Conservation (phyloP, 2,329 filamentous ascomycete species). For the Chrysosphaeria jannelii region DNA sequence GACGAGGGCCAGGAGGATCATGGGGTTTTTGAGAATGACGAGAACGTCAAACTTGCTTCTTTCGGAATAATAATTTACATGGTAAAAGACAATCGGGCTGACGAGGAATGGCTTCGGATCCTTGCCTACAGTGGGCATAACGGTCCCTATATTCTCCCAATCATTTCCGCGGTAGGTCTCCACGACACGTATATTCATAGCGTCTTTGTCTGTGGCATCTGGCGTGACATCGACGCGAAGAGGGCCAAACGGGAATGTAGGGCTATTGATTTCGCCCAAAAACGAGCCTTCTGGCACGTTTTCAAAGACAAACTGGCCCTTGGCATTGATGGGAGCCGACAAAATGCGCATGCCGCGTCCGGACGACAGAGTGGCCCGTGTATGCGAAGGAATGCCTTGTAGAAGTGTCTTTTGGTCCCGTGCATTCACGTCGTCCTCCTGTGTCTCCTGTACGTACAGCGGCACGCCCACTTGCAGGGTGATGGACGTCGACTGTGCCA, state of each 20-base stretch:
- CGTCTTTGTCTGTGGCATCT: slow-evolving; percentile 5
- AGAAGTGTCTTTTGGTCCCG: slow-evolving; percentile 1
- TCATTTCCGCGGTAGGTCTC: slow-evolving; percentile 73
- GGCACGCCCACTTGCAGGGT: slow-evolving; percentile 3
- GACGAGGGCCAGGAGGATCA: slow-evolving; percentile 77
- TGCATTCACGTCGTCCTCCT: background rate
- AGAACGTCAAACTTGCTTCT: slow-evolving; percentile 51
- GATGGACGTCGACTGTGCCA: slow-evolving; percentile 2
- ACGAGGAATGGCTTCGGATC: slow-evolving; percentile 16
- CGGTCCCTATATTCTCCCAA: slow-evolving; percentile 62
- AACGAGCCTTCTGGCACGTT: slow-evolving; percentile 47
- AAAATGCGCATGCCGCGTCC: slow-evolving; percentile 15
- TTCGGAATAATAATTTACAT: slow-evolving; percentile 50
- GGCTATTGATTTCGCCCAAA: slow-evolving; percentile 50
- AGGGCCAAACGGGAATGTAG: slow-evolving; percentile 46
- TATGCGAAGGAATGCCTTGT: slow-evolving; percentile 22
- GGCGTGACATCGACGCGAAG: slow-evolving; percentile 55
- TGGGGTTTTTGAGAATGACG: slow-evolving; percentile 68
- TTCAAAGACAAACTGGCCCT: slow-evolving; percentile 45
- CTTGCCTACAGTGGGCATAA: slow-evolving; percentile 9
- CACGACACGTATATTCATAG: slow-evolving; percentile 28
- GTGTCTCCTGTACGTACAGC: slow-evolving; percentile 1
- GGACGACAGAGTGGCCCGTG: slow-evolving; percentile 38
- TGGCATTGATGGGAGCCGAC: slow-evolving; percentile 30
- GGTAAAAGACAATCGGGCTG: slow-evolving; percentile 22